Base-by-base conservation (phyloP, 169 alveolate species). In the Babesia bovis region DNA sequence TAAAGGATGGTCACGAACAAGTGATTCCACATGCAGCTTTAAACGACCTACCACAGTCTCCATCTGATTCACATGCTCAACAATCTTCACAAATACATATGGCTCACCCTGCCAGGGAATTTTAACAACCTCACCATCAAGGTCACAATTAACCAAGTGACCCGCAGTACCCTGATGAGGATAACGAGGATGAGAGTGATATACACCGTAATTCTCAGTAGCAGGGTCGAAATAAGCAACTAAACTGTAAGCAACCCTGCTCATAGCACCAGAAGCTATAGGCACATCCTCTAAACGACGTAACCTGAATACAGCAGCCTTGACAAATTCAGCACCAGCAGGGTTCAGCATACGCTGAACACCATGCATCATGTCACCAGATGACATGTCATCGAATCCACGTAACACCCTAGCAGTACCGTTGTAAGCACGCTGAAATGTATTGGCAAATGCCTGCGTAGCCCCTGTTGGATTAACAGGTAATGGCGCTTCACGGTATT, bases 261-360 rank as follows among this genome's bases (percentile, higher is more conserved):
- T 72, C n/a, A 66, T 47, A 5, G 73, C 45, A 23, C 51, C 32
- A 17, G 84, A 67, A 44, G 78, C 68, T 23, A 66, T 50, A 5
- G 91, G 91, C 28, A 87, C 87, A 51, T 84, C 84, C 45, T 87
- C 93, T 50, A 87, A 52, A n/a, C 83, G 82, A 19, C 82, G 78
- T 40, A 87, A 59, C 66, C 51, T 79, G 63, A 79, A 79, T 4
- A 60, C 71, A 23, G 76, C 83, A 13, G 87, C 87, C 77, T 65
- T 69, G 36, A 45, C 30, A 52, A 42, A 77, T 17, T 77, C 60
- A 17, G 82, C n/a, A 7, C 82, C 49, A 10, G 19, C 28, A 30
- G 85, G 73, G 40, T 77, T 65, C 32, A 78, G 26, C 51, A 63
- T 21, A n/a, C 51, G 9, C 47, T 63, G 44, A 19, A 45, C 36